Conservation (phyloP, 495 filamentous ascomycete species). For the Penicillium argentinense region DNA sequence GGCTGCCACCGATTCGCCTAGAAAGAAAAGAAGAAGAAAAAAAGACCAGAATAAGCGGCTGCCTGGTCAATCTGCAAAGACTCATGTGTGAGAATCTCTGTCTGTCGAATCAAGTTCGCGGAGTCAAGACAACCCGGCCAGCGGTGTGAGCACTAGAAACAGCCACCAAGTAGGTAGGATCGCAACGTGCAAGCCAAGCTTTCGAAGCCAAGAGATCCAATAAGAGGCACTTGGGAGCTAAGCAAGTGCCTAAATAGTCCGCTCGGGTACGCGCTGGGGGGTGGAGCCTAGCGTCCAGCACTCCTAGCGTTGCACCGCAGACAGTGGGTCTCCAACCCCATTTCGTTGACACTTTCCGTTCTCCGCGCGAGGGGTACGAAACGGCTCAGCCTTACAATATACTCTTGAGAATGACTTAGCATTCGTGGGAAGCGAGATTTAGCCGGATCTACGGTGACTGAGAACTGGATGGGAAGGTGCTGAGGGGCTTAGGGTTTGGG, state of each 20-base stretch:
- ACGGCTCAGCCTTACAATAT: conserved; percentile 1
- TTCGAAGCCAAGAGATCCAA: conserved; percentile 4
- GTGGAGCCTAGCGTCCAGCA: not conserved
- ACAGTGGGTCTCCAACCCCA: no score
- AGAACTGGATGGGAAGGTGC: not conserved
- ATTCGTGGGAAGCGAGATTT: not conserved
- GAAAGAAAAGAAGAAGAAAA: no score
- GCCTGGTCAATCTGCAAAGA: no score
- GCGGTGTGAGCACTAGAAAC: no score
- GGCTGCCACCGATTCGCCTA: no score
- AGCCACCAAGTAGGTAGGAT: not conserved
- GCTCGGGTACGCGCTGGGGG: not conserved
- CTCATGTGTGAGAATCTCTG: no score
- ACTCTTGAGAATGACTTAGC: not conserved
- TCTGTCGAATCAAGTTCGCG: no score
- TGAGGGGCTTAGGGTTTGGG: not conserved
- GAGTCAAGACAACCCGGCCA: not conserved
- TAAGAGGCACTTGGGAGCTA: not conserved
- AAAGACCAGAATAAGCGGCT: no score
- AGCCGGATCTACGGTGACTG: not conserved
- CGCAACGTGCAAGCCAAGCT: conserved; percentile 2
- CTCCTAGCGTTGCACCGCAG: no score
- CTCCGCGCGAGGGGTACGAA: conserved; percentile 12
- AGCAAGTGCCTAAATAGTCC: not conserved
- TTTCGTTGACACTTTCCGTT: not conserved